Conservation (phyloP, 306 rosid species). For the Chamaecrista fasciculata region DNA sequence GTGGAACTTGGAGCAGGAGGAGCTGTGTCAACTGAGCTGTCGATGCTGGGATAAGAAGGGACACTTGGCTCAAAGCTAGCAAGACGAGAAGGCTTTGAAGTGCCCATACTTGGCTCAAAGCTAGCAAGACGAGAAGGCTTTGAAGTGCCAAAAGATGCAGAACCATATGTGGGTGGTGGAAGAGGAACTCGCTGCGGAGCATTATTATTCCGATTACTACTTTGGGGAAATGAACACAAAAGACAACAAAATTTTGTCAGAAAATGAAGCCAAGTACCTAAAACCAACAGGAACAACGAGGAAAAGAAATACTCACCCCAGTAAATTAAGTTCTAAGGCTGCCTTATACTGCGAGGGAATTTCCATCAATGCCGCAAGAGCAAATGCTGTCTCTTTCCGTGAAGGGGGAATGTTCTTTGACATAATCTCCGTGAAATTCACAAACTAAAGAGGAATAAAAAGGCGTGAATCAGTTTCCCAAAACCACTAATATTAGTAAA, state of each 20-base stretch:
- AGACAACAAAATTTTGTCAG: slow-evolving; percentile 17
- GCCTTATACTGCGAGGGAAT: slow-evolving; percentile 97
- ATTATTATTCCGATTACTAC: slow-evolving; percentile 46
- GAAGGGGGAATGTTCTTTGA: slow-evolving; percentile 61
- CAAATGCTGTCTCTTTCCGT: slow-evolving; percentile 90
- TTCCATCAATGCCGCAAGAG: slow-evolving; percentile 94
- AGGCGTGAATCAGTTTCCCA: slow-evolving; percentile 18
- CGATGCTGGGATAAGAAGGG: slow-evolving; percentile 47
- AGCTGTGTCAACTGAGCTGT: slow-evolving; percentile 39
- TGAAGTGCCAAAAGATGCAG: slow-evolving; percentile 46
- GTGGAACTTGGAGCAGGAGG: slow-evolving; percentile 62
- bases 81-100: slow-evolving; percentile 47
- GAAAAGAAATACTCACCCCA: slow-evolving; percentile 59
- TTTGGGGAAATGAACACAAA: slow-evolving; percentile 31
- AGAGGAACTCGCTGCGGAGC: slow-evolving; percentile 76
- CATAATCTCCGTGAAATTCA: slow-evolving; percentile 83
- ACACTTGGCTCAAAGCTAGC: slow-evolving; percentile 50
- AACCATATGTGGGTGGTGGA: slow-evolving; percentile 63
- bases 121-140: slow-evolving; percentile 72
- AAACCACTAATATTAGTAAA: neutral
- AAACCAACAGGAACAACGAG: slow-evolving; percentile 14
- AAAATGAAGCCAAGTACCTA: slow-evolving; percentile 4
- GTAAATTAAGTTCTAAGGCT: slow-evolving; percentile 66
- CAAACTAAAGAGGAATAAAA: slow-evolving; percentile 58
- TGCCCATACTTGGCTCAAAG: slow-evolving; percentile 44